Percentiles rank a stretch among this genome's conserved stretches.
Evolutionary conservation across 495 filamentous ascomycete species (phyloP).

Genomic region (Podospora fimiseda): DNA sequence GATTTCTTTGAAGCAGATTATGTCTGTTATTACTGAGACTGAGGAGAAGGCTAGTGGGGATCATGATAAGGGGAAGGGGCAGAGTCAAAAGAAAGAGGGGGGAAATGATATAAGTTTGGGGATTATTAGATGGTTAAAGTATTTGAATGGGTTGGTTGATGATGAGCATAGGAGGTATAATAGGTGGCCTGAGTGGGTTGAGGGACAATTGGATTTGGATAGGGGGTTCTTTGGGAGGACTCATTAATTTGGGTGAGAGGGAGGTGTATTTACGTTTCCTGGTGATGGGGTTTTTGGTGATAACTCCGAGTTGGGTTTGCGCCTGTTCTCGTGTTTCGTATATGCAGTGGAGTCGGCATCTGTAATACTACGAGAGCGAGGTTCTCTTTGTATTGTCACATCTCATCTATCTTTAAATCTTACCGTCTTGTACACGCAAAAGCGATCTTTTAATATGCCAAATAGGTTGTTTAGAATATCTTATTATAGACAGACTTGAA

Average conservation of each 20-base stretch:
- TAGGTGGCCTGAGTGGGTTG: slow-evolving; percentile 44
- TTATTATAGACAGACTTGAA: too few relatives aligned
- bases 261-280: too few relatives aligned
- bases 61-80: neutral
- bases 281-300: too few relatives aligned
- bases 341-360: neutral
- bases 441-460: too few relatives aligned
- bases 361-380: too few relatives aligned
- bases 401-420: too few relatives aligned
- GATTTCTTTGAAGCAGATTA: slow-evolving; percentile 51
- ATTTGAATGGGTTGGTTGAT: slow-evolving; percentile 38
- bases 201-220: slow-evolving; percentile 33
- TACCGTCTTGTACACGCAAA: too few relatives aligned
- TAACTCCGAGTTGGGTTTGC: neutral
- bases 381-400: too few relatives aligned
- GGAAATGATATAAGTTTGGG: slow-evolving; percentile 22
- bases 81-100: neutral
- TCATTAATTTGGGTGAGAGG: slow-evolving; percentile 3
- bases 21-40: slow-evolving; percentile 40
- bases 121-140: slow-evolving; percentile 34
- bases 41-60: slow-evolving; percentile 19
- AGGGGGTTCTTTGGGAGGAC: slow-evolving; percentile 30
- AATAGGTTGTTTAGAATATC: too few relatives aligned
- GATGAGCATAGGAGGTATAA: slow-evolving; percentile 33
- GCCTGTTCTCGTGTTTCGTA: neutral